These are phyloP conservation scores for Epichloe hybrida DNA, from an alignment of 2,329 filamentous ascomycete genomes.

Conservation along the genomic window DNA sequence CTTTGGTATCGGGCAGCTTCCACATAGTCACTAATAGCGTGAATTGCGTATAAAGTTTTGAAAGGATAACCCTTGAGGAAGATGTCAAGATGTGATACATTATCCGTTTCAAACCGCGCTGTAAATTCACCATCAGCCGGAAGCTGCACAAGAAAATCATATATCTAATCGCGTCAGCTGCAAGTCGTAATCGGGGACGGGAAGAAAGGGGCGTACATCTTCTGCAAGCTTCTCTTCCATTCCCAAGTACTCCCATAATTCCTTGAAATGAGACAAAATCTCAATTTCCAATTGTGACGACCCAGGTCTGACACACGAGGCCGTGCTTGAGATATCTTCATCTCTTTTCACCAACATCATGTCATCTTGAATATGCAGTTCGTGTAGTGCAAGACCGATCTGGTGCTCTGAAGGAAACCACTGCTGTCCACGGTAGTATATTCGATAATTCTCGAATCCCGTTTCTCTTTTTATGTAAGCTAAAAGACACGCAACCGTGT, in stretches of 20 bases:
- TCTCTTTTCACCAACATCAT: constrained; percentile 53
- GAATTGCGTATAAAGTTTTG: constrained; percentile 59
- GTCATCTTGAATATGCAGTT: constrained; percentile 52
- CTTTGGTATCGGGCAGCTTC: constrained; percentile 23
- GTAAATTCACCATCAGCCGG: constrained; percentile 53
- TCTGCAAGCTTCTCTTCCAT: constrained; percentile 56
- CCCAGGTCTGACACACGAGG: constrained; percentile 33
- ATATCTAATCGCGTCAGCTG: constrained; percentile 36
- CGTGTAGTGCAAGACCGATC: constrained; percentile 48
- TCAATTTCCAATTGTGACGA: constrained; percentile 59
- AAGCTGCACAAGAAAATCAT: constrained; percentile 55
- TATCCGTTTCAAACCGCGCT: constrained; percentile 40
- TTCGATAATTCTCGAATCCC: constrained; percentile 61
- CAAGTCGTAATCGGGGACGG: constrained; percentile 1
- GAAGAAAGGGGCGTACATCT: constrained; percentile 37
- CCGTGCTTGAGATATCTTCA: constrained; percentile 29
- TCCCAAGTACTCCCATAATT: constrained; percentile 69
- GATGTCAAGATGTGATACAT: constrained; percentile 42
- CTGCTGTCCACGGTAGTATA: constrained; percentile 57
- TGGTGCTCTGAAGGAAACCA: constrained; percentile 47
- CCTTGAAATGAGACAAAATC: constrained; percentile 68
- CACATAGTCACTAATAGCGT: constrained; percentile 52
- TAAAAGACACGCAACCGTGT: constrained; percentile 57
- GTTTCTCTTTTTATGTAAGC: constrained; percentile 54
- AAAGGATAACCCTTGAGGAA: constrained; percentile 59